These are phyloP conservation scores for Tetrahymena elliotti DNA, from an alignment of 73 alveolate genomes.

Conservation along the genomic window DNA sequence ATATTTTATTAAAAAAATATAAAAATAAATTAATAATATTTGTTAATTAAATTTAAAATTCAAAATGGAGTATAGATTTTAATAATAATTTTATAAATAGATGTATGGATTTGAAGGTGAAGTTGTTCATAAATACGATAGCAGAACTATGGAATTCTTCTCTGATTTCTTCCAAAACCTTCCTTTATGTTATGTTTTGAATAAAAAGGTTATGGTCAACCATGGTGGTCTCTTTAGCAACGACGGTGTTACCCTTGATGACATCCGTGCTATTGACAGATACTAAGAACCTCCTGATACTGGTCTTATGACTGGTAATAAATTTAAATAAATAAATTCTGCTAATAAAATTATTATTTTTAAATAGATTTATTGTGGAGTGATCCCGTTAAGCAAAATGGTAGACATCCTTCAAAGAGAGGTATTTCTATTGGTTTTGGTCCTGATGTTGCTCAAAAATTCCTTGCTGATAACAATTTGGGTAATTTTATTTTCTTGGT, in stretches of 20 bases:
- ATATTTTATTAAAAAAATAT: background rate
- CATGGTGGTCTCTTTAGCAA: conserved; percentile 97
- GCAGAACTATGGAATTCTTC: conserved; percentile 72
- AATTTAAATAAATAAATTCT: background rate
- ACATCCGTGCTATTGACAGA: conserved; percentile 77
- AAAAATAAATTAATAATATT: background rate
- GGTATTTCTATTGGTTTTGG: conserved; percentile 95
- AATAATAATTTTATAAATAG: background rate
- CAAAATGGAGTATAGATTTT: background rate
- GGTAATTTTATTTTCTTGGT: background rate
- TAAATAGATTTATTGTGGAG: conserved; percentile 70
- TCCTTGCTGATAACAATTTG: conserved; percentile 80
- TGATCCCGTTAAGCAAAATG: conserved; percentile 89
- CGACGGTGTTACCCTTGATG: conserved; percentile 91
- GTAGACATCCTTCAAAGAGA: conserved; percentile 92
- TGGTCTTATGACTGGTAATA: conserved; percentile 64
- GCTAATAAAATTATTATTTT: background rate
- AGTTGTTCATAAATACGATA: conserved; percentile 86
- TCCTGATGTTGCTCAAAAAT: conserved; percentile 89
- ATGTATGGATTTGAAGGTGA: conserved; percentile 97
- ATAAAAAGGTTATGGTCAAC: conserved; percentile 78
- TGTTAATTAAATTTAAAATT: background rate
- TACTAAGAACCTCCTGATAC: conserved; percentile 88
- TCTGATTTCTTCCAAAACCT: conserved; percentile 70
- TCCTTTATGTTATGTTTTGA: conserved; percentile 89